Evolutionary conservation across 2,329 filamentous ascomycete species (phyloP).

Genomic region (Ustilaginoidea virens): DNA sequence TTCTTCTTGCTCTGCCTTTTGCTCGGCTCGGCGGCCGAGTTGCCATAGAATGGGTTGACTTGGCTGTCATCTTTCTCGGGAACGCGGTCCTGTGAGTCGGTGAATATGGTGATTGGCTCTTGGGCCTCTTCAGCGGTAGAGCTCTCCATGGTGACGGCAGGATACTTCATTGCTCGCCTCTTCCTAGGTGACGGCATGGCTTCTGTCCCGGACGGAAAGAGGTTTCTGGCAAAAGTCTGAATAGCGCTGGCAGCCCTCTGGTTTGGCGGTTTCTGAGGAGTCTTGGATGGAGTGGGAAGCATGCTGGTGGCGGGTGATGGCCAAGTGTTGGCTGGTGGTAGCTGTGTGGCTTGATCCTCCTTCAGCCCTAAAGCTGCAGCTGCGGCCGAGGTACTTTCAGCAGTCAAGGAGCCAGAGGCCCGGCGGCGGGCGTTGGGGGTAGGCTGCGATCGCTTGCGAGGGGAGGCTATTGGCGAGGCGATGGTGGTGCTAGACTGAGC

Average conservation of each 20-base stretch:
- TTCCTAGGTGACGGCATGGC: conserved; percentile 44
- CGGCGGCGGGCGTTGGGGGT: conserved; percentile 31
- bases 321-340: conserved; percentile 13
- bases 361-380: conserved; percentile 24
- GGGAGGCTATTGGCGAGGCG: conserved; percentile 28
- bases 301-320: conserved; percentile 30
- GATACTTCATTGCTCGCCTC: conserved; percentile 40
- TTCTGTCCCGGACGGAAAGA: conserved; percentile 46
- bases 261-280: conserved; percentile 48
- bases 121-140: conserved; percentile 42
- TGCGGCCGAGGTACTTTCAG: conserved; percentile 26
- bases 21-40: conserved; percentile 22
- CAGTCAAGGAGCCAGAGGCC: conserved; percentile 28
- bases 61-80: conserved; percentile 49
- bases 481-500: conserved; percentile 16
- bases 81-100: conserved; percentile 63
- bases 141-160: conserved; percentile 38
- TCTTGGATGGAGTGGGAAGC: conserved; percentile 68
- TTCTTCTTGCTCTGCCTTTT: conserved; percentile 40
- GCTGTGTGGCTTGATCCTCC: conserved; percentile 12
- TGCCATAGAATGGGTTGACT: conserved; percentile 59
- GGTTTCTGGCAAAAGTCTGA: conserved; percentile 39
- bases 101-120: conserved; percentile 55
- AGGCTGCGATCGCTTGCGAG: conserved; percentile 34
- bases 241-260: conserved; percentile 35